A percentile compares a stretch with the other conserved stretches of the same genome.
These are phyloP conservation scores for Yamadazyma songkhlaensis DNA, from an alignment of 1,139 yeast genomes.

Conservation along the genomic window DNA sequence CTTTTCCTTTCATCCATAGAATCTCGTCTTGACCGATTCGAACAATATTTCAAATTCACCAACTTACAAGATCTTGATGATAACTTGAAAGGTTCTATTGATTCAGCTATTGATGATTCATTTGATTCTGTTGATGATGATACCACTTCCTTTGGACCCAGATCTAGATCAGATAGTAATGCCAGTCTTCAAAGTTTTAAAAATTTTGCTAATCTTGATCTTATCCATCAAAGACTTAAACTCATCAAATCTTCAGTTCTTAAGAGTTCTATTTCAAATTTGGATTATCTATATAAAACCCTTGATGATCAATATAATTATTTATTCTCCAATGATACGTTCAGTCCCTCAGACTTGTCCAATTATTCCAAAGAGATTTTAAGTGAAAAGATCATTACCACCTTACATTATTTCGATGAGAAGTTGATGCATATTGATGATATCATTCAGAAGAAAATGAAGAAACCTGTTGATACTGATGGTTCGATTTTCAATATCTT, in stretches of 20 bases:
- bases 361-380: slow-evolving; percentile 31
- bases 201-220: slow-evolving; percentile 36
- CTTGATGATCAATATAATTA: slow-evolving; percentile 56
- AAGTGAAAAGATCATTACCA: slow-evolving; percentile 46
- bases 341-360: slow-evolving; percentile 10
- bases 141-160: slow-evolving; percentile 5
- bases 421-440: slow-evolving; percentile 52
- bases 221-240: slow-evolving; percentile 42
- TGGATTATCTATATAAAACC: slow-evolving; percentile 47
- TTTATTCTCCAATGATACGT: slow-evolving; percentile 26
- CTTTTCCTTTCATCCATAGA: slow-evolving; percentile 53
- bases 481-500: slow-evolving; percentile 37
- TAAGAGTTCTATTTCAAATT: slow-evolving; percentile 40
- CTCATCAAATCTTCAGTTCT: slow-evolving; percentile 42
- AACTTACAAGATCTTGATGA: slow-evolving; percentile 13
- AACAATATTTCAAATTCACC: slow-evolving; percentile 43
- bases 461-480: slow-evolving; percentile 26
- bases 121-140: slow-evolving; percentile 3
- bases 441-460: slow-evolving; percentile 37
- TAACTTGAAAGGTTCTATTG: slow-evolving; percentile 15
- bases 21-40: slow-evolving; percentile 48
- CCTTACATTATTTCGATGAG: slow-evolving; percentile 55
- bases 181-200: slow-evolving; percentile 29
- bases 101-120: slow-evolving; percentile 7
- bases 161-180: slow-evolving; percentile 23